Percentiles rank a stretch among this genome's conserved stretches.
These are phyloP conservation scores for Chlorella variabilis DNA, from an alignment of 163 green algal genomes.

Conservation along the genomic window DNA sequence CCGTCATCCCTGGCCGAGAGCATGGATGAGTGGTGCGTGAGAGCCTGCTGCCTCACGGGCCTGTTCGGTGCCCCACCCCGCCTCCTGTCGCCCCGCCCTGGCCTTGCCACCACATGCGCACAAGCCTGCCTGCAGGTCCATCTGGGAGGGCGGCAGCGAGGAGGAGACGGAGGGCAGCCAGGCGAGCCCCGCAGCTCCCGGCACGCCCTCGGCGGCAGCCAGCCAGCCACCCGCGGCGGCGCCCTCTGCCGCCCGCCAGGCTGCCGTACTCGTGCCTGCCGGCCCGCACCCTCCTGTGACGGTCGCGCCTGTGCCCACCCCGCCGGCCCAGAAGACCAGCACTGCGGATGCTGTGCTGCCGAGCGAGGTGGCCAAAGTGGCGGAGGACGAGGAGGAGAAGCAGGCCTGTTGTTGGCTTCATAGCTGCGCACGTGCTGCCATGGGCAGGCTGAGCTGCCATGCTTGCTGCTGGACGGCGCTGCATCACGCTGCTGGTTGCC, in stretches of 20 bases:
- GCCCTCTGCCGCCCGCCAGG: background rate
- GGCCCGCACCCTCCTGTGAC: background rate
- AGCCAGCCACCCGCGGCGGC: background rate
- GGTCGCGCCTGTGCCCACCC: background rate
- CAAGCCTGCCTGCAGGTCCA: background rate
- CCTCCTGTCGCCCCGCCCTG: too few relatives aligned
- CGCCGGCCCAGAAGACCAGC: background rate
- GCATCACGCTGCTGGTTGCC: too few relatives aligned
- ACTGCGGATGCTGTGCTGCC: background rate
- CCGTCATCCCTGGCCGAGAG: background rate
- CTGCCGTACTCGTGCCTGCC: background rate
- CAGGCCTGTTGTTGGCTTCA: background rate
- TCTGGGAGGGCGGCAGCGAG: background rate
- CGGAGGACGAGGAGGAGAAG: conserved; percentile 11
- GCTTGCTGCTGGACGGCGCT: background rate
- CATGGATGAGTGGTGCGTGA: conserved; percentile 4
- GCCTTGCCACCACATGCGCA: background rate
- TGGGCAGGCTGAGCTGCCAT: background rate
- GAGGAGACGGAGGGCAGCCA: background rate
- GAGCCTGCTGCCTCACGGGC: too few relatives aligned
- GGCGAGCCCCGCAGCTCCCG: too few relatives aligned
- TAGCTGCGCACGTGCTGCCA: background rate
- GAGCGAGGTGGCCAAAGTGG: background rate
- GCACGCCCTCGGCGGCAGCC: background rate
- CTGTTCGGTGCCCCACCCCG: too few relatives aligned